phyloP scores from a whole-genome alignment of 78 protist genomes.

The Dictyostelium citrinum region DNA sequence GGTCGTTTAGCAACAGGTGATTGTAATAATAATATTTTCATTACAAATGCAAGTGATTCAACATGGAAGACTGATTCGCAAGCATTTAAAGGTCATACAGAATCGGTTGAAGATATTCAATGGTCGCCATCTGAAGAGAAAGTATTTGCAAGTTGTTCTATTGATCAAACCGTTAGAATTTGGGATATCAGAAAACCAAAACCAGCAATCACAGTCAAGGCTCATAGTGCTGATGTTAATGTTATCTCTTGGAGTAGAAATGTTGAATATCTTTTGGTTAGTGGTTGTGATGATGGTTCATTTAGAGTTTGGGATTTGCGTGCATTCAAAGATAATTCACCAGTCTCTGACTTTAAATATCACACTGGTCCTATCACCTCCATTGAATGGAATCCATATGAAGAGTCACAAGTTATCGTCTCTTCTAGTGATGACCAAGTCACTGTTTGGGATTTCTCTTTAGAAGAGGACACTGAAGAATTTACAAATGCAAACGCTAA shows the following conservation, averaged over 20 bases:
- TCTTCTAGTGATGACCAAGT: slow-evolving; percentile 84
- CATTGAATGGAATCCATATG: slow-evolving; percentile 94
- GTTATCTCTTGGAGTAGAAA: slow-evolving; percentile 91
- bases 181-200: slow-evolving; percentile 87
- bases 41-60: slow-evolving; percentile 18
- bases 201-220: slow-evolving; percentile 72
- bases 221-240: slow-evolving; percentile 90
- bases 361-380: slow-evolving; percentile 91
- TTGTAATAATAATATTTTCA: slow-evolving; percentile 68
- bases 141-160: slow-evolving; percentile 85
- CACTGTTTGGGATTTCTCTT: slow-evolving; percentile 95
- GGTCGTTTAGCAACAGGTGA: slow-evolving; percentile 91
- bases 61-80: slow-evolving; percentile 75
- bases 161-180: slow-evolving; percentile 78
- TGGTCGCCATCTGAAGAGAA: slow-evolving; percentile 92
- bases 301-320: slow-evolving; percentile 96
- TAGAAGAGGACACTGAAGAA: slow-evolving; percentile 90
- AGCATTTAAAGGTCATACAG: slow-evolving; percentile 84
- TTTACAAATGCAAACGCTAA: slow-evolving; percentile 1
- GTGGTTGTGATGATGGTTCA: slow-evolving; percentile 97
- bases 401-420: slow-evolving; percentile 91
- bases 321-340: slow-evolving; percentile 33
- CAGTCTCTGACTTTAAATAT: slow-evolving; percentile 79
- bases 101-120: slow-evolving; percentile 93
- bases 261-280: slow-evolving; percentile 86